These are phyloP conservation scores for Pisolithus thermaeus DNA, from an alignment of 1,284 basidiomycete genomes.

Conservation along the genomic window DNA sequence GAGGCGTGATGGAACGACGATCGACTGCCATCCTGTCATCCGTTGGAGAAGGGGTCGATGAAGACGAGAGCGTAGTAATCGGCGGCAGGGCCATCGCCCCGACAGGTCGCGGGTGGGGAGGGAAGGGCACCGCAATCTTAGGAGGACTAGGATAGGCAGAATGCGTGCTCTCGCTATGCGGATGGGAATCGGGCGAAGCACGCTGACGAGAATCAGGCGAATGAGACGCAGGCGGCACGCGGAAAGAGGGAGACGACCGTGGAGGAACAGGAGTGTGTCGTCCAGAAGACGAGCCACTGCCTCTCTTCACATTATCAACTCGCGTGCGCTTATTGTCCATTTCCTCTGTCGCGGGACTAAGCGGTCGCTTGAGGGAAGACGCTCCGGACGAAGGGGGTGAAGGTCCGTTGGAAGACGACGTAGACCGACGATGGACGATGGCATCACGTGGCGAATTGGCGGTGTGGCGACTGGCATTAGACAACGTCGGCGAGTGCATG, in stretches of 20 bases:
- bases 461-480: slow-evolving; percentile 45
- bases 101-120: slow-evolving; percentile 67
- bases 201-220: slow-evolving; percentile 57
- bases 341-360: slow-evolving; percentile 61
- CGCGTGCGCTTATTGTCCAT: slow-evolving; percentile 57
- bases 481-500: slow-evolving; percentile 46
- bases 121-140: slow-evolving; percentile 49
- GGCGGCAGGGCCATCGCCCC: slow-evolving; percentile 51
- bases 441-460: slow-evolving; percentile 38
- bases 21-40: slow-evolving; percentile 48
- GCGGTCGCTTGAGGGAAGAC: slow-evolving; percentile 52
- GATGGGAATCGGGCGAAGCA: slow-evolving; percentile 53
- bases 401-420: slow-evolving; percentile 49
- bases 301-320: slow-evolving; percentile 48
- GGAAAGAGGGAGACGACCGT: slow-evolving; percentile 70
- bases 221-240: slow-evolving; percentile 57
- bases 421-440: slow-evolving; percentile 47
- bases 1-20: slow-evolving; percentile 40
- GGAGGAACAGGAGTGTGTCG: slow-evolving; percentile 51
- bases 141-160: slow-evolving; percentile 48
- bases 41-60: slow-evolving; percentile 46
- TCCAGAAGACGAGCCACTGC: slow-evolving; percentile 47
- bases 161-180: slow-evolving; percentile 30
- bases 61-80: slow-evolving; percentile 61
- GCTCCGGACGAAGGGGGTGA: slow-evolving; percentile 42